Base-by-base conservation (phyloP, 2,329 filamentous ascomycete species). In the Raffaelea albimanens region DNA sequence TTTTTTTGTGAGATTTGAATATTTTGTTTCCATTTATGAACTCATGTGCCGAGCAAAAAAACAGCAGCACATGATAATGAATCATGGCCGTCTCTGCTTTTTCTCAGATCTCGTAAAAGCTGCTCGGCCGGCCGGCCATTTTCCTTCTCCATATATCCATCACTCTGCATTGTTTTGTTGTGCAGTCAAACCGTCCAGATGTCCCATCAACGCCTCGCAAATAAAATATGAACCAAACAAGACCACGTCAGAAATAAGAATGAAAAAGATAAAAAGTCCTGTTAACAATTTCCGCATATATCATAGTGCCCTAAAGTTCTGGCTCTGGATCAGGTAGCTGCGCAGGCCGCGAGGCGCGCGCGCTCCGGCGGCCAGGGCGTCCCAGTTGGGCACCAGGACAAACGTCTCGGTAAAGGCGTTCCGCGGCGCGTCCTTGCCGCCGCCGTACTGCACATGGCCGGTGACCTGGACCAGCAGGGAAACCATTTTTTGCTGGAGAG, bases 391-490 rank as follows among this genome's bases (percentile, higher is more conserved):
- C 34, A 91, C 85, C 47, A 95, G 70, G 21, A 94, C 76, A 61
- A 95, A 83, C 1, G 76, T 83, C 63, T 95, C 89, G 58, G 80
- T 84, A 62, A 95, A 95, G 33, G 78, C 80, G 55, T 80, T 79
- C 62, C 79, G 75, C 14, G 75, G 75, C 14, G 78, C 76, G 25
- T 82, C 77, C 55, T 73, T 73, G 50, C 72, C 74, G 50, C 78
- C 76, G 43, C 82, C 82, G 58, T 85, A 83, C 53, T 80, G 75
- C 34, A 94, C 80, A 52, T 71, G 78, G 5, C 88, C 88, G 58
- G 78, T 85, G 45, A 88, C 80, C 50, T 82, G 75, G n/a, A 94
- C 76, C 33, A 83, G 66, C 50, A 95, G 73, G 56, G 82, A 78
- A 60, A 82, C 85, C 59, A 53, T 53, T 85, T 80, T 51, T 76